Conservation (phyloP, 495 filamentous ascomycete genomes). For the Xylaria nigripes region DNA sequence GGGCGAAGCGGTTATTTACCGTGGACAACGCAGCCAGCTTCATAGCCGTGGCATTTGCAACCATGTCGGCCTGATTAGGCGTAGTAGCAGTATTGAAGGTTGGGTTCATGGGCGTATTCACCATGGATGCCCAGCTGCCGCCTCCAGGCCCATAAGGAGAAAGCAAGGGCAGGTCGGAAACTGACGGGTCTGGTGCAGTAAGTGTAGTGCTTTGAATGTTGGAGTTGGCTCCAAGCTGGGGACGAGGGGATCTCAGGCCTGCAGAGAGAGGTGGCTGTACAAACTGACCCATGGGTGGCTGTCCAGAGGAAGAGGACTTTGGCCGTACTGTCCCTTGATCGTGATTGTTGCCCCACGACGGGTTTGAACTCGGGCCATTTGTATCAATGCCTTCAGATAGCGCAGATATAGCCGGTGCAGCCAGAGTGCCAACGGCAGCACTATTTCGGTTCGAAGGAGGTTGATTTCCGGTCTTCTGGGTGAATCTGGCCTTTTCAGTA, state of each 20-base stretch:
- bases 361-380: conserved; percentile 54
- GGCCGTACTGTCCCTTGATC: conserved; percentile 56
- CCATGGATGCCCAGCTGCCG: conserved; percentile 97
- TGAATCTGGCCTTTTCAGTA: conserved; percentile 94
- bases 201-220: conserved; percentile 79
- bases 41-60: conserved; percentile 98
- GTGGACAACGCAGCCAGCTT: conserved; percentile 94
- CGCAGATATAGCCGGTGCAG: conserved; percentile 65
- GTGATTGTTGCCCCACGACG: conserved; percentile 64
- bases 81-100: conserved; percentile 58
- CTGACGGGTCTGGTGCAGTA: conserved; percentile 59
- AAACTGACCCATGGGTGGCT: conserved; percentile 94
- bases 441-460: conserved; percentile 93
- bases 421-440: conserved; percentile 67
- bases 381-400: conserved; percentile 44
- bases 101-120: conserved; percentile 92
- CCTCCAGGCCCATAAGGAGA: conserved; percentile 80
- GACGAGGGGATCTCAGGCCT: conserved; percentile 74
- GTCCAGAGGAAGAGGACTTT: conserved; percentile 73
- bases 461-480: conserved; percentile 83
- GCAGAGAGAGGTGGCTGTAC: conserved; percentile 72
- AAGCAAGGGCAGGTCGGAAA: conserved; percentile 66
- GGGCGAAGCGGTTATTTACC: conserved; percentile 94
- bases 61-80: conserved; percentile 84
- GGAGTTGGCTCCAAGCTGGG: conserved; percentile 54